phyloP scores from a whole-genome alignment of 2,329 filamentous ascomycete species.

The Colletotrichum theobromicola region DNA sequence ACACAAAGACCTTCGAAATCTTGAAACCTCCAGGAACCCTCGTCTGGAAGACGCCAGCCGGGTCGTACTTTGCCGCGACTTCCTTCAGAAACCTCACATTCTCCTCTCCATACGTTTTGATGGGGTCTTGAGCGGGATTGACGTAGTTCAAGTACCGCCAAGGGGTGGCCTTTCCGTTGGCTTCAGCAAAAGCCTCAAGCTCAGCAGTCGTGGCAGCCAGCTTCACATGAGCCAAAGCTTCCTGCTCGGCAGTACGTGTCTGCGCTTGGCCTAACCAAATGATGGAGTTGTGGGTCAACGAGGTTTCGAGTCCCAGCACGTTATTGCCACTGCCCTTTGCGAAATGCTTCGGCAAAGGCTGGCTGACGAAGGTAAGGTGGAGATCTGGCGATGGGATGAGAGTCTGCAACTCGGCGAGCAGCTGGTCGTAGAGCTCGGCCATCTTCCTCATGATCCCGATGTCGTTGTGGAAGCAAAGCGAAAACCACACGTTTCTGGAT shows the following conservation, averaged over 20 bases:
- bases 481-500: not conserved
- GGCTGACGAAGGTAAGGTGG: not conserved
- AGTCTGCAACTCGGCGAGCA: not conserved
- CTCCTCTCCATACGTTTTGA: not conserved
- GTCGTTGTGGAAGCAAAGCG: not conserved
- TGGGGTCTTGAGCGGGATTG: not conserved
- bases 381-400: not conserved
- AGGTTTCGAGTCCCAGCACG: not conserved
- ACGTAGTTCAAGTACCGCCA: not conserved
- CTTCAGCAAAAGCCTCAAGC: not conserved
- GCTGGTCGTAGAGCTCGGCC: not conserved
- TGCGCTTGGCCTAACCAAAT: not conserved
- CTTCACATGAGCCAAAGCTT: not conserved
- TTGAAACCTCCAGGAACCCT: not conserved
- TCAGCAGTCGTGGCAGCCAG: not conserved
- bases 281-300: not conserved
- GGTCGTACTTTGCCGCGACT: not conserved
- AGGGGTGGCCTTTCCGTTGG: not conserved
- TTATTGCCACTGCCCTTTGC: not conserved
- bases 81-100: not conserved
- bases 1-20: not conserved
- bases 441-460: not conserved
- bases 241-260: not conserved
- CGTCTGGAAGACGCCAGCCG: accelerated
- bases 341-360: not conserved